Base-by-base conservation (phyloP, 495 filamentous ascomycete species). In the Haplographium delicatum region DNA sequence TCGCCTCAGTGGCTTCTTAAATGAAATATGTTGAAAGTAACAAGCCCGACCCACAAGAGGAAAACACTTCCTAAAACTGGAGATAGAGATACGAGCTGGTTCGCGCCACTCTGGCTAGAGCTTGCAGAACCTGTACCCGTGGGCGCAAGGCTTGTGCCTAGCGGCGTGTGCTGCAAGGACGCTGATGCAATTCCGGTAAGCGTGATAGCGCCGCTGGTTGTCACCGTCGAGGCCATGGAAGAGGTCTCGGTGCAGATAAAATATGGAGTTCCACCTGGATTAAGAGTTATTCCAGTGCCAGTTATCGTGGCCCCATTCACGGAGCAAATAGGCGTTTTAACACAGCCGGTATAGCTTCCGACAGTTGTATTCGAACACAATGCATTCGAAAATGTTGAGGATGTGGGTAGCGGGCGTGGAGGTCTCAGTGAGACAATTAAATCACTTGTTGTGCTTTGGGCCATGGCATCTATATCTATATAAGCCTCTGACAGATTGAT, bases 141-240 rank as follows among this genome's bases (percentile, higher is more conserved):
- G 18, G 9, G 7, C 16, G 9, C n/a, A 18, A 19, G 22, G n/a
- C 6, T 1, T 15, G 42, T 27, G 13, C 41, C 15, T 19, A 53
- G 26, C 20, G 50, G 44, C 11, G 22, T 40, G 34, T 53, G 50
- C 11, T 37, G 43, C 13, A 42, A 23, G n/a, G 50, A 47, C 4
- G 25, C 43, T 53, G 50, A 41, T 13, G 44, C 43, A 18, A 47
- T 42, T 24, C 50, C 50, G 11, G 50, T 53, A 15, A 19, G 37
- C 18, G 35, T 22, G 22, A 19, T 39, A 6, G 35, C 35, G 22
- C 35, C 35, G n/a, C 35, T 20, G 8, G 35, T 22, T 8, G 25
- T 26, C 28, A 31, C 28, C 6, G 6, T 25, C 42, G 16, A 3
- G 20, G 25, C 9, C n/a, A 28, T 26, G 15, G 23, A 44, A 30